Conservation (phyloP, 768 basidiomycete species). For the Russula brevipes region DNA sequence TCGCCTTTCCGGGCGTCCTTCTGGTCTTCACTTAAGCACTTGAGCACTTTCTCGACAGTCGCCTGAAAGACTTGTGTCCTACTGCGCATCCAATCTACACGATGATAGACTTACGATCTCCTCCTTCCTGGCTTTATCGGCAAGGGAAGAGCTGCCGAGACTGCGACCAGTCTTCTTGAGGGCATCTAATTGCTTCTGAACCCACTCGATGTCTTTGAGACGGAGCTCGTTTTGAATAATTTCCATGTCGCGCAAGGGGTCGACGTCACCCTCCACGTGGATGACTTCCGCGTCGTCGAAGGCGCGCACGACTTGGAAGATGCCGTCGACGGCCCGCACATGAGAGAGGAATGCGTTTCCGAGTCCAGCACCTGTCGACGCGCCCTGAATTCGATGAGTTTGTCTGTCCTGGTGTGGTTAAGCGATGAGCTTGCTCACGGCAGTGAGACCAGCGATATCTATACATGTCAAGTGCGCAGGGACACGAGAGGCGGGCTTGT, state of each 20-base stretch:
- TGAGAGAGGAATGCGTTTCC: slow-evolving; percentile 98
- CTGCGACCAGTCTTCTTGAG: slow-evolving; percentile 69
- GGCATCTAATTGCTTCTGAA: slow-evolving; percentile 80
- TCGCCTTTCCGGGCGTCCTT: slow-evolving; percentile 91
- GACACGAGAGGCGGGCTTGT: slow-evolving; percentile 84
- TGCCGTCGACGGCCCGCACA: slow-evolving; percentile 97
- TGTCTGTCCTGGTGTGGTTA: slow-evolving; percentile 5
- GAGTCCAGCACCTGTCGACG: slow-evolving; percentile 95
- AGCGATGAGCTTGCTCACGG: slow-evolving; percentile 44
- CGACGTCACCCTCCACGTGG: slow-evolving; percentile 97
- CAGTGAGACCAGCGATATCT: slow-evolving; percentile 97
- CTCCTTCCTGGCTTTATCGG: slow-evolving; percentile 94
- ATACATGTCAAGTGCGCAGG: slow-evolving; percentile 97
- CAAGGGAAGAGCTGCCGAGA: slow-evolving; percentile 71
- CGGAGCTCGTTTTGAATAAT: slow-evolving; percentile 93
- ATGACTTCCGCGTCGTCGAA: slow-evolving; percentile 99
- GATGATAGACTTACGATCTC: slow-evolving; percentile 64
- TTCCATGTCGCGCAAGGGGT: slow-evolving; percentile 94
- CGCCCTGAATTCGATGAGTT: slow-evolving; percentile 51
- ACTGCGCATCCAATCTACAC: neutral
- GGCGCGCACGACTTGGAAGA: slow-evolving; percentile 96
- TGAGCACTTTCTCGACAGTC: slow-evolving; percentile 78
- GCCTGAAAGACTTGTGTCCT: slow-evolving; percentile 43
- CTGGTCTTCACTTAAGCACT: slow-evolving; percentile 68
- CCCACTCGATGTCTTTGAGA: slow-evolving; percentile 98